These are phyloP conservation scores for Saccharomycopsis phalli DNA, from an alignment of 1,139 yeast genomes.

Conservation along the genomic window DNA sequence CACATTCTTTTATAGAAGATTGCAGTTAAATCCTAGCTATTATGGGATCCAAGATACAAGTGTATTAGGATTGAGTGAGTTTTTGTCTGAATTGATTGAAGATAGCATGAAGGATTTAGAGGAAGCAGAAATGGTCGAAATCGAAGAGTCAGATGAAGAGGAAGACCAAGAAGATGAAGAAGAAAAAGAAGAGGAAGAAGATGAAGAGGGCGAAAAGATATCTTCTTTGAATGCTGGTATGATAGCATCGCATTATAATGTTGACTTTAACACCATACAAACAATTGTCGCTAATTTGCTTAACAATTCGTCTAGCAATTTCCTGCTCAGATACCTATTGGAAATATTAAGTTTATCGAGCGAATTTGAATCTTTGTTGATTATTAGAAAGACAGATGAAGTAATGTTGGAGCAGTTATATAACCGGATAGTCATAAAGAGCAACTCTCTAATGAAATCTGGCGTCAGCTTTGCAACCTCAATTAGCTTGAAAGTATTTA, in stretches of 20 bases:
- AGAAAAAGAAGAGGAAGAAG: slow-evolving; percentile 30
- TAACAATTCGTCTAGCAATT: slow-evolving; percentile 31
- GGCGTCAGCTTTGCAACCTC: slow-evolving; percentile 9
- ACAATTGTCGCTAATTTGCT: slow-evolving; percentile 41
- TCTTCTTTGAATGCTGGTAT: slow-evolving; percentile 60
- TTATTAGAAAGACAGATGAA: slow-evolving; percentile 55
- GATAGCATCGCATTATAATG: slow-evolving; percentile 65
- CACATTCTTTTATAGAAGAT: slow-evolving; percentile 71
- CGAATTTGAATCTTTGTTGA: slow-evolving; percentile 54
- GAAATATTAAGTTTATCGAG: slow-evolving; percentile 38
- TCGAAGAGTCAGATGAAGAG: slow-evolving; percentile 38
- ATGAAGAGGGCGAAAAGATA: slow-evolving; percentile 38
- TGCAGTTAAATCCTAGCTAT: slow-evolving; percentile 78
- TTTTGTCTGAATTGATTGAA: slow-evolving; percentile 77
- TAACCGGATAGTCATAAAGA: slow-evolving; percentile 53
- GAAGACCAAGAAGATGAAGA: slow-evolving; percentile 24
- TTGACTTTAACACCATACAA: slow-evolving; percentile 60
- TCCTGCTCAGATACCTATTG: slow-evolving; percentile 54
- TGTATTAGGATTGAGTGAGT: slow-evolving; percentile 66
- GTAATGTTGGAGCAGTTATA: slow-evolving; percentile 41
- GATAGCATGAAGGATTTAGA: slow-evolving; percentile 55
- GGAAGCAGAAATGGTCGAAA: slow-evolving; percentile 54
- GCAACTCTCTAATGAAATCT: slow-evolving; percentile 40
- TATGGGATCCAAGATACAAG: slow-evolving; percentile 66
- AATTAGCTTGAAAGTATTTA: slow-evolving; percentile 51